Evolutionary conservation across 2,329 filamentous ascomycete species (phyloP), one percentile per base, ranked within the genome.

Genomic region (Talaromyces funiculosus): DNA sequence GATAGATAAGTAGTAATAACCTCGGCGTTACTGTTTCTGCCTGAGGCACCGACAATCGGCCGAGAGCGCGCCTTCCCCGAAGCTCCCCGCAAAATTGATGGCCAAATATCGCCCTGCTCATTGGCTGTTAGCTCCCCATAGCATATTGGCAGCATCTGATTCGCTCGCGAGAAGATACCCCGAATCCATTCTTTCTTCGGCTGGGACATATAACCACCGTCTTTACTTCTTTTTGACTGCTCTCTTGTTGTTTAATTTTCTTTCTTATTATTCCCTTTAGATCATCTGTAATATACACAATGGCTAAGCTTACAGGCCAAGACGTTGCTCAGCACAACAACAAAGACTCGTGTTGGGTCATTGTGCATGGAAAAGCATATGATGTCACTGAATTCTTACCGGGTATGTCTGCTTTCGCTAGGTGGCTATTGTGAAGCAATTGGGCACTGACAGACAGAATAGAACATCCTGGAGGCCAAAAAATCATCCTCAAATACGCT

Each of bases 401-500:
- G 58, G 87, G 87, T 86, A 73, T 24, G 60, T 53, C 3, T 35
- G n/a, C 9, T 14, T 20, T 3, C 22, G 9, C 47, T 33, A 10
- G 14, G 8, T 33, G 14, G 67, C 86, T 90, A 95, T 73, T 91
- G 96, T 9, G n/a, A n/a, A 47, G 0, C 8, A 43, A 35, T 26
- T 22, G 20, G 55, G 9, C 3, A 29, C 37, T 56, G 24, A 57
- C 14, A 16, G 18, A 29, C 20, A 14, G 31, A 22, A 9, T 67
- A 86, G 90, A 96, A 74, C 92, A 96, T 71, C 92, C 92, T 24
- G 92, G 92, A 63, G 92, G 90, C 38, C 83, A 86, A 66, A 94
- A 93, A 72, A 95, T 97, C 73, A 97, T 99, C 70, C 84, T 99
- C 65, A 96, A 96, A 79, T 96, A 97, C 77, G 92, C 92, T 31